Conservation (phyloP, 352 stramenopile genomes). For the Phytopythium helicoides region DNA sequence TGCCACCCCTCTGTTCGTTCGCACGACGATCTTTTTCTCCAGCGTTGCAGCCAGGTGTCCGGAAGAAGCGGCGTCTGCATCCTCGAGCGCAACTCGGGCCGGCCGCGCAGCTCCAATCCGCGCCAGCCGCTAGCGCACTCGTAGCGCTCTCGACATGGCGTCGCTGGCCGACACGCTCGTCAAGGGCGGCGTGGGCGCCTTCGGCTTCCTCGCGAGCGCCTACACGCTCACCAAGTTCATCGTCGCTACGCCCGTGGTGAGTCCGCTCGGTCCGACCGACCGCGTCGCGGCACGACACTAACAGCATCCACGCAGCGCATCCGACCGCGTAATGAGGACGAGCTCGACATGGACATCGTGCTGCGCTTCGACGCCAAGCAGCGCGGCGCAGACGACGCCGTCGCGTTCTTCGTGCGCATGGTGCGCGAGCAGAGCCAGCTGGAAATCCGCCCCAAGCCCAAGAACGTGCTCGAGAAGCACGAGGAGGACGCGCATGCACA, state of each 20-base stretch:
- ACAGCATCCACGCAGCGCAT: slow-evolving; percentile 71
- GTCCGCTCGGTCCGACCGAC: no score
- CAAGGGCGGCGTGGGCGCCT: slow-evolving; percentile 66
- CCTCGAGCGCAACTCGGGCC: no score
- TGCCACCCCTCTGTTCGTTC: no score
- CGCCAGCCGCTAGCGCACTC: no score
- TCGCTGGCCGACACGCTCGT: slow-evolving; percentile 53
- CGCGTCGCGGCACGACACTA: no score
- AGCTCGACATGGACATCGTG: slow-evolving; percentile 71
- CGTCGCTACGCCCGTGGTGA: slow-evolving; percentile 61
- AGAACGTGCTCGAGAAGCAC: slow-evolving; percentile 29
- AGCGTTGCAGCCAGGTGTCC: no score
- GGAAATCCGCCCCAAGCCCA: slow-evolving; percentile 41
- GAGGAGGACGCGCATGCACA: no score
- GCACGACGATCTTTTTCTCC: no score
- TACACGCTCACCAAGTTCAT: slow-evolving; percentile 85
- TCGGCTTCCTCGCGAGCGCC: slow-evolving; percentile 72
- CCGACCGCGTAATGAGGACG: slow-evolving; percentile 34
- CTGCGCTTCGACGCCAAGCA: slow-evolving; percentile 65
- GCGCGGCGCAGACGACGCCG: slow-evolving; percentile 36
- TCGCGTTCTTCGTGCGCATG: slow-evolving; percentile 70
- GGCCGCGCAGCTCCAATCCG: no score
- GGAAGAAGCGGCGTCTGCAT: no score
- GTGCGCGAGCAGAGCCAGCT: slow-evolving; percentile 64
- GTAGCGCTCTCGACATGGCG: slow-evolving; percentile 36